These are phyloP conservation scores for Botrytis fragariae DNA, from an alignment of 2,329 filamentous ascomycete species.

Conservation along the genomic window DNA sequence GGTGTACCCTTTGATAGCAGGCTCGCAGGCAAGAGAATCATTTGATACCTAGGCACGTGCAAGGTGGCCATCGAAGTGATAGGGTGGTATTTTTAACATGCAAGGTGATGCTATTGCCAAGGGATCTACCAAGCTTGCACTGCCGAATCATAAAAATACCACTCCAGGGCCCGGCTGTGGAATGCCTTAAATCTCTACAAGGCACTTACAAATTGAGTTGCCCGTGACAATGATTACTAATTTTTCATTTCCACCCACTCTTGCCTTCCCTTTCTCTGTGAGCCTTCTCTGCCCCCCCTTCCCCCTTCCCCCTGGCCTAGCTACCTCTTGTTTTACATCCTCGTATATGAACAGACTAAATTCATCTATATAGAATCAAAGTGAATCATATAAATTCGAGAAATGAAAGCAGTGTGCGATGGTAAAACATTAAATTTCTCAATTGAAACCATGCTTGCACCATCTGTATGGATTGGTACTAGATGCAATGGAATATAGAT, in stretches of 20 bases:
- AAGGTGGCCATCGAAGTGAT: not conserved
- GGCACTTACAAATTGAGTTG: too few relatives aligned
- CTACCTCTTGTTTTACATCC: not conserved
- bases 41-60: not conserved
- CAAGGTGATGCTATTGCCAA: slow-evolving; percentile 2
- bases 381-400: not conserved
- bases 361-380: not conserved
- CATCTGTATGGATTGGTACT: not conserved
- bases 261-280: not conserved
- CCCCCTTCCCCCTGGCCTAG: not conserved
- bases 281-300: not conserved
- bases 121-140: slow-evolving; percentile 6
- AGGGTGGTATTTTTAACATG: not conserved
- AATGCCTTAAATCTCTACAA: not conserved
- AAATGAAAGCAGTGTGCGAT: not conserved
- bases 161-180: too few relatives aligned
- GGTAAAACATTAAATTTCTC: not conserved
- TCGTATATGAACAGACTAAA: not conserved
- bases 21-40: not conserved
- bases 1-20: not conserved
- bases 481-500: not conserved
- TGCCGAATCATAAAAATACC: not conserved
- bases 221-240: too few relatives aligned
- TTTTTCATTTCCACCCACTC: too few relatives aligned
- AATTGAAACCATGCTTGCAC: slow-evolving; percentile 2